These are phyloP conservation scores for Sergeia podlipaevii DNA, from an alignment of 208 protist species.

Conservation along the genomic window DNA sequence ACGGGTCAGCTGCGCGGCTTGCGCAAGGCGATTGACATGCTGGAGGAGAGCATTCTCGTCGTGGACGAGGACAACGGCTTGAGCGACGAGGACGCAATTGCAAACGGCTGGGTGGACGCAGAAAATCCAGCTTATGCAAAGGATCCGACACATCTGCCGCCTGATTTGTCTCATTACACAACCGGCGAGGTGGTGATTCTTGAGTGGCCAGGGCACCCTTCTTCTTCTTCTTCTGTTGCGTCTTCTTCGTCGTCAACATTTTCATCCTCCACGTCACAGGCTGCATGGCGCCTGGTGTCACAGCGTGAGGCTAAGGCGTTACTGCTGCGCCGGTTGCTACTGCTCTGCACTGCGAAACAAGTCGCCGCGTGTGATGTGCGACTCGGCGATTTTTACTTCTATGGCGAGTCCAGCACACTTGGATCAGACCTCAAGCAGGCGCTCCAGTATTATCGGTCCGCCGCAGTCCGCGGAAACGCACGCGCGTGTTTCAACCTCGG, in stretches of 20 bases:
- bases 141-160: not conserved
- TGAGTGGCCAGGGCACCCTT: constrained; percentile 1
- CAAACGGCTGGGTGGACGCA: constrained; percentile 3
- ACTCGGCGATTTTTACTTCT: constrained; percentile 71
- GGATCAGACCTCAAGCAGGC: constrained; percentile 40
- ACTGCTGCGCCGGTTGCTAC: constrained; percentile 43
- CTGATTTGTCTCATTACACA: not conserved
- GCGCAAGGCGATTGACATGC: not conserved
- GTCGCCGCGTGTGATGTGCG: constrained; percentile 42
- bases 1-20: constrained; percentile 18
- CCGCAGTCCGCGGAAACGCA: constrained; percentile 22
- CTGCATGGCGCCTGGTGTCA: constrained; percentile 22
- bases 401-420: constrained; percentile 45
- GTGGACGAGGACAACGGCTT: not conserved
- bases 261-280: not conserved
- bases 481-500: constrained; percentile 61
- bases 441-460: constrained; percentile 56
- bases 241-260: not conserved
- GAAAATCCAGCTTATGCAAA: not conserved
- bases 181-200: constrained; percentile 1
- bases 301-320: constrained; percentile 37
- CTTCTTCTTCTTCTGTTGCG: too few species aligned
- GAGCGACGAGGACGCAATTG: too few species aligned
- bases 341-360: constrained; percentile 3
- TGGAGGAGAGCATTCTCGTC: not conserved